Evolutionary conservation across 257 asterid species (phyloP), one percentile per base, ranked within the genome.

Genomic region (Rehmannia glutinosa): DNA sequence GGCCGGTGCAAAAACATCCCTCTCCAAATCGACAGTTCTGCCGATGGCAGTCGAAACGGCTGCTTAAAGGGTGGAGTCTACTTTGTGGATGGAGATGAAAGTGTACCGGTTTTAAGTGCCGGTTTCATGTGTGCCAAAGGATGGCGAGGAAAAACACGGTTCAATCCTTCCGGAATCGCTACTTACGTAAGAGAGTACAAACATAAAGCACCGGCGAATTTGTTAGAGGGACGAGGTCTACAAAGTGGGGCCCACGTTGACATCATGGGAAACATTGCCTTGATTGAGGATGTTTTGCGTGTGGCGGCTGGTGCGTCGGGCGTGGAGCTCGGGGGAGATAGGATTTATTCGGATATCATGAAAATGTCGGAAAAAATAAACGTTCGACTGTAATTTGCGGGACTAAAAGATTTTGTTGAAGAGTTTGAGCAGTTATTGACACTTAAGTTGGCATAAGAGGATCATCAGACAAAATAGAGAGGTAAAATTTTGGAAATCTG

Each of bases 81-180:
- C 73, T 83, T 82, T 41, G 87, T 75, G 1, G 99, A 88, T 12
- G 99, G 97, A 0, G 99, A 93, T 20, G 96, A 85, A 45, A 82
- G 82, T 1, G 87, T 88, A 11, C 19, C 95, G 0, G 82, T 81
- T 15, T 8, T 90, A 42, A 86, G 99, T 2, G 89, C 96, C 25
- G 96, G 96, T 5, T 91, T 79, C 84, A 88, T 91, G 97, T 85
- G 93, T n/a, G 87, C 95, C 36, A 86, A 86, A 72, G 95, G 91
- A 3, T 93, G 97, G 96, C 58, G 87, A 62, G 96, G 96, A 10
- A 86, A 56, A 53, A 90, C 96, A 1, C 74, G 91, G 50, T 93
- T 90, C 76, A 93, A 90, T 65, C 99, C 99, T 3, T 90, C 96
- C 0, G 95, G 96, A 5, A 74, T 68, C 0, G 38, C 84, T 17